Conservation (phyloP, 192 early-diverging fungal genomes). For the Podochytrium sp. region DNA sequence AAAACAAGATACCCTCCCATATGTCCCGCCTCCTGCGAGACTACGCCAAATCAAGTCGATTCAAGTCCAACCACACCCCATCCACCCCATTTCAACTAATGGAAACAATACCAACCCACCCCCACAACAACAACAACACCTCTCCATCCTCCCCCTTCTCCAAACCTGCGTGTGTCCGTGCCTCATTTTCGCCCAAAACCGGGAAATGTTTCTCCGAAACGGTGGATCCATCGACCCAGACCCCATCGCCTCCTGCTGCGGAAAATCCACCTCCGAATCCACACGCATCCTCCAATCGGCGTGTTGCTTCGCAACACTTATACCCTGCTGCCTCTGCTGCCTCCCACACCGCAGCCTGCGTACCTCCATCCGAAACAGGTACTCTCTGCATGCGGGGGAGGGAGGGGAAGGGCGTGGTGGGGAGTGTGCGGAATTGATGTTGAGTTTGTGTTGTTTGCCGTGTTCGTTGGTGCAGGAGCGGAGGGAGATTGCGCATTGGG, state of each 20-base stretch:
- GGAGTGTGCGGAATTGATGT: conserved; percentile 12
- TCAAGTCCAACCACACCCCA: not conserved
- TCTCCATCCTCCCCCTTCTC: not conserved
- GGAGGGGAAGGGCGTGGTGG: not conserved
- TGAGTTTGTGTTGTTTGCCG: not conserved
- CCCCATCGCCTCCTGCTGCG: not conserved
- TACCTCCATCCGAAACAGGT: not conserved
- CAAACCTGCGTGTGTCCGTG: conserved; percentile 1
- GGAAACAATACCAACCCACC: not conserved
- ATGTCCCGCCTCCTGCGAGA: too few species aligned
- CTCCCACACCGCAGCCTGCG: conserved; percentile 3
- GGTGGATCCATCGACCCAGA: conserved; percentile 3
- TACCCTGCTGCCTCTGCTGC: not conserved
- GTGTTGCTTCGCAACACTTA: not conserved
- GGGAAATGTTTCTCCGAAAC: conserved; percentile 20
- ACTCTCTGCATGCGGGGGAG: not conserved
- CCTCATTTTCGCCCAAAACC: conserved; percentile 5
- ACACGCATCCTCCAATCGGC: conserved; percentile 1
- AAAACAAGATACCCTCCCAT: too few species aligned
- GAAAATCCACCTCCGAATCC: not conserved
- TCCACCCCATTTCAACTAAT: not conserved
- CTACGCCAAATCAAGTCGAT: not conserved
- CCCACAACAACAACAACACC: not conserved
- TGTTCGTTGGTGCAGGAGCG: conserved; percentile 15
- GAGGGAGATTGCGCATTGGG: conserved; percentile 25